These are phyloP conservation scores for Keithomyces neogunnii DNA, from an alignment of 2,329 filamentous ascomycete species.

Conservation along the genomic window DNA sequence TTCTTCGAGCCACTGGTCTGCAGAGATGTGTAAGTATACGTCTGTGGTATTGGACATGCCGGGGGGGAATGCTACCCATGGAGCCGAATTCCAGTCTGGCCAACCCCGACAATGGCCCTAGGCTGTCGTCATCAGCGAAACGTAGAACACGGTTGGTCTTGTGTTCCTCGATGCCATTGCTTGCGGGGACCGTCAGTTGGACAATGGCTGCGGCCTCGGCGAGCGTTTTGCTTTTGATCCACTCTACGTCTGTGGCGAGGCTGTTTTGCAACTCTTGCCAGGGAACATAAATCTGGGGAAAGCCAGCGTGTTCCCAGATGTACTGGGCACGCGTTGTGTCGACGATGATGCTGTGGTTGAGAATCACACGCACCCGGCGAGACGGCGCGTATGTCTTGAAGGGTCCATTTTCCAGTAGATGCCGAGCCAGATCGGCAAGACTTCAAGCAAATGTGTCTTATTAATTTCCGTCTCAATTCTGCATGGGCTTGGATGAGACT, in stretches of 20 bases:
- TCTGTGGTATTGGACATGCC: too few relatives aligned
- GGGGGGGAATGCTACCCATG: constrained; percentile 18
- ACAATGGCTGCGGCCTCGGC: constrained; percentile 17
- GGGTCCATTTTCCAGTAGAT: too few relatives aligned
- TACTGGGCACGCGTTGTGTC: constrained; percentile 29
- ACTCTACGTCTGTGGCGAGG: constrained; percentile 15
- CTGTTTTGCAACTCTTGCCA: constrained; percentile 17
- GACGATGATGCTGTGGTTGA: constrained; percentile 21
- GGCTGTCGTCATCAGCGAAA: constrained; percentile 27
- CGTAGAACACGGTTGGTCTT: constrained; percentile 24
- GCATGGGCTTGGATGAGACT: too few relatives aligned
- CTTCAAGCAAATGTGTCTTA: too few relatives aligned
- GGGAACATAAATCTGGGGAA: constrained; percentile 36
- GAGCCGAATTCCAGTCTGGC: constrained; percentile 25
- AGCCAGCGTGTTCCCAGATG: constrained; percentile 37
- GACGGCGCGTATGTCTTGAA: constrained; percentile 11
- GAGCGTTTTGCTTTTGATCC: constrained; percentile 13
- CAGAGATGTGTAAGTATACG: background rate
- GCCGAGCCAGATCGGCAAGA: too few relatives aligned
- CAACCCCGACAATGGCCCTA: constrained; percentile 21
- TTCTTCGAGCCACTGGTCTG: constrained; percentile 42
- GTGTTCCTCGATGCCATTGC: constrained; percentile 13
- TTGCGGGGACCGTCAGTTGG: constrained; percentile 18
- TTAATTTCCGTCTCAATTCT: too few relatives aligned
- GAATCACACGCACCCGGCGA: constrained; percentile 23